Evolutionary conservation across 139 green algal genomes (phyloP), one percentile per base, ranked within the genome.

Genomic region (Mychonastes homosphaera): DNA sequence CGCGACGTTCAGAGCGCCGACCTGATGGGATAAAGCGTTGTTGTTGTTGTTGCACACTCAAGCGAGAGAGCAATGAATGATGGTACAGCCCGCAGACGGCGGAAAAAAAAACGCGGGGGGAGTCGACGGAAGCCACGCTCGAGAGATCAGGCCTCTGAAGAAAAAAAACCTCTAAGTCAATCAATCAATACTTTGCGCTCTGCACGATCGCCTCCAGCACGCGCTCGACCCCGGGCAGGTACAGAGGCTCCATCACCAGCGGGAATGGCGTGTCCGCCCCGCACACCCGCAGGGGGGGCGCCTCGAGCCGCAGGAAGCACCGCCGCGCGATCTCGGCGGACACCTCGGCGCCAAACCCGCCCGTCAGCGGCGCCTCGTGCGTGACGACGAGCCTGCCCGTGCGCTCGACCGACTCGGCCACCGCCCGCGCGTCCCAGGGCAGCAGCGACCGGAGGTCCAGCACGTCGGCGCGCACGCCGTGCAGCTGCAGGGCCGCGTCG

Each of bases 261-360:
- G 89, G 89, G 60, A 97, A 97, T 19, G 89, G 89, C 2, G 83
- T 96, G 75, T 97, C 89, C 21, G 79, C 72, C 29, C 89, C 89
- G 49, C 77, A 86, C 9, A 95, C 80, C 4, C 85, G 73, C 49
- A 69, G 30, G 1, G 85, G 85, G 19, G 85, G 85, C 3, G 80
- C 67, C 71, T 94, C 78, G 16, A 95, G 64, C 9, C 66, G 60
- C 16, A 75, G 66, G 63, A 93, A 93, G 65, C 82, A 89, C 5
- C 66, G 47, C 7, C 38, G 16, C 13, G 74, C 59, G n/a, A 95
- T 79, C 5, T 56, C 65, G 0, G 88, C 76, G 2, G 79, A 79
- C 9, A 96, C 62, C 64, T 96, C 88, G 6, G 85, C 88, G 15
- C 80, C 88, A 78, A 96, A 94, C 0, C 87, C 85, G 46, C 70